Base-by-base conservation (phyloP, 2,329 filamentous ascomycete species). In the Harringtonia aguacate region DNA sequence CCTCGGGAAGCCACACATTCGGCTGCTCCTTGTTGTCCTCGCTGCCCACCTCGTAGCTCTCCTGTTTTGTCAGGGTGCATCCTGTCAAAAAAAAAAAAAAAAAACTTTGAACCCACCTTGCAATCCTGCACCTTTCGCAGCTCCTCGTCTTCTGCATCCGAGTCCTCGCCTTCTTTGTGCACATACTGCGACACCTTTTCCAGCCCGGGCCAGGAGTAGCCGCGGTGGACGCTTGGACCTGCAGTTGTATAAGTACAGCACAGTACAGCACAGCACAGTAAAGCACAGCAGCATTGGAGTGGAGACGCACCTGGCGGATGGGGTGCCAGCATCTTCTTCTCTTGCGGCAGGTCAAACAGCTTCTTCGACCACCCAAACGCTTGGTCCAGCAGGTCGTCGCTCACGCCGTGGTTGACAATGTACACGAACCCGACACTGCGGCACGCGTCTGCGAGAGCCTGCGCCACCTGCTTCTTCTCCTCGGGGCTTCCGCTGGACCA, bases 1-100 rank as follows among this genome's bases (percentile, higher is more conserved):
- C 50, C 8, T 65, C 62, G 0, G 61, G 58, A 0, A 57, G 50
- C 64, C 64, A 69, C 41, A 66, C 61, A 49, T 67, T 68, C 30
- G 54, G 51, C 7, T 55, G 53, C 8, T 56, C 51, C 2, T 52
- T 49, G 36, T 63, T 57, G 4, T 53, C 49, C 12, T 57, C 29
- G 46, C 59, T 15, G 4, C 64, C 65, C 15, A 65, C 57, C 43
- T 67, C 65, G 35, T 62, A 60, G 1, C 61, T 61, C 52, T 68
- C n/a, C n/a, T n/a, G n/a, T n/a, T n/a, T n/a, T n/a, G n/a, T n/a
- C n/a, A n/a, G n/a, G n/a, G n/a, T n/a, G n/a, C n/a, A n/a, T n/a
- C n/a, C n/a, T n/a, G n/a, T n/a, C n/a, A n/a, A n/a, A n/a, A n/a
- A n/a, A n/a, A n/a, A n/a, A n/a, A n/a, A n/a, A n/a, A n/a, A n/a